Evolutionary conservation across 1,284 basidiomycete species (phyloP), one percentile per base, ranked within the genome.

Genomic region (Xanthoconium separans): DNA sequence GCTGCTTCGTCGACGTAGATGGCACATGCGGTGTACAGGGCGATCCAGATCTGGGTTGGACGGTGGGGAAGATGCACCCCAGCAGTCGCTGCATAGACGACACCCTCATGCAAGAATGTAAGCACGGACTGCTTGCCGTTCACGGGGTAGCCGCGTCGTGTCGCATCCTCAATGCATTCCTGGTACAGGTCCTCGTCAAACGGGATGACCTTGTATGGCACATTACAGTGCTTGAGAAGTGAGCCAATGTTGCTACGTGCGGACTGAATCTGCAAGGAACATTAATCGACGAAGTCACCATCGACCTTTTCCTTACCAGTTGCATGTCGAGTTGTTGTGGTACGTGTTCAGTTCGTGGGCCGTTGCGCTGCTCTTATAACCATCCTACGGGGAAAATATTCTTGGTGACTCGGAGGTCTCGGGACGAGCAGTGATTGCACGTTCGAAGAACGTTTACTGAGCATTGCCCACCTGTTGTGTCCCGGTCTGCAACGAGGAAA

Each of bases 1-100:
- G 61, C 39, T 6, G 50, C 51, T 43, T 74, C 74, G 47, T 75
- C 74, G 29, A 72, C 44, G 29, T 55, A 70, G 42, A 65, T 60
- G 6, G 56, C 50, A 39, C 59, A 65, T 0, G 70, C 62, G 1
- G 69, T 73, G 44, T 61, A 72, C n/a, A 74, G 62, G 4, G 64
- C 63, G 24, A 70, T 66, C 60, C 68, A 66, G 41, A 66, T 51
- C 33, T 65, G 62, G 1, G 49, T 55, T 2, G 46, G 51, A 34
- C 54, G 61, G 12, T 51, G 43, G 2, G 47, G 47, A 15, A 63
- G 46, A 48, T 65, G 62, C 4, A 2, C 33, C 2, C 57, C 54
- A n/a, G 60, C 34, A 1, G 43, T 63, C 11, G 58, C 53, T 11
- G 45, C 63, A 22, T 65, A 66, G 15, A 44, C 30, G 27, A 66